phyloP scores from a whole-genome alignment of 306 rosid species.

The Boehmeria nivea region DNA sequence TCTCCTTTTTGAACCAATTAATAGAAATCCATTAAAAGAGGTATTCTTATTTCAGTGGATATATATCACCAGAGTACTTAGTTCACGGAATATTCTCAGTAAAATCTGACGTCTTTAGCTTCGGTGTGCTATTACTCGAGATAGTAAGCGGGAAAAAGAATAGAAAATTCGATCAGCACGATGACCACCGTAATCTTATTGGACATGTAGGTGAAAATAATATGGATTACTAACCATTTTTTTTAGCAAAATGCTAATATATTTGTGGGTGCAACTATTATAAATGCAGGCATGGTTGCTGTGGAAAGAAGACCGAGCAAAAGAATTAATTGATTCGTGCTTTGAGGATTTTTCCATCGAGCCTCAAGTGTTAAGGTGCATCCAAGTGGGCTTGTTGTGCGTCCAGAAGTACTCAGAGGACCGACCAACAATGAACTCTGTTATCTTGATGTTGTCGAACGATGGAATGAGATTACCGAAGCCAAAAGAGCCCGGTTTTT shows the following conservation, averaged over 20 bases:
- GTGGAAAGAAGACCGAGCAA: not conserved
- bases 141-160: too few species aligned
- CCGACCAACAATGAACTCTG: not conserved
- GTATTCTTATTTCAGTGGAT: too few species aligned
- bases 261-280: not conserved
- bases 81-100: too few species aligned
- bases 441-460: not conserved
- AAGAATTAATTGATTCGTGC: not conserved
- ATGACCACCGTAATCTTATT: conserved; percentile 1
- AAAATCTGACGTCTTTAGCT: too few species aligned
- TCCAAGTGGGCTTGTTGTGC: too few species aligned
- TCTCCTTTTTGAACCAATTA: too few species aligned
- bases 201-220: conserved; percentile 11
- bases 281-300: not conserved
- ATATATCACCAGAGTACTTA: too few species aligned
- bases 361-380: not conserved
- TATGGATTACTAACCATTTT: not conserved
- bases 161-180: too few species aligned
- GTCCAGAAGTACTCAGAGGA: not conserved
- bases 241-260: too few species aligned
- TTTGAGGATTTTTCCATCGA: not conserved
- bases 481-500: not conserved
- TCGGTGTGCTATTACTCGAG: too few species aligned
- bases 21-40: too few species aligned
- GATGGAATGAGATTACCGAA: not conserved